Evolutionary conservation across 202 grass and related monocot genomes (phyloP).

Genomic region (Saccharum hybrid): DNA sequence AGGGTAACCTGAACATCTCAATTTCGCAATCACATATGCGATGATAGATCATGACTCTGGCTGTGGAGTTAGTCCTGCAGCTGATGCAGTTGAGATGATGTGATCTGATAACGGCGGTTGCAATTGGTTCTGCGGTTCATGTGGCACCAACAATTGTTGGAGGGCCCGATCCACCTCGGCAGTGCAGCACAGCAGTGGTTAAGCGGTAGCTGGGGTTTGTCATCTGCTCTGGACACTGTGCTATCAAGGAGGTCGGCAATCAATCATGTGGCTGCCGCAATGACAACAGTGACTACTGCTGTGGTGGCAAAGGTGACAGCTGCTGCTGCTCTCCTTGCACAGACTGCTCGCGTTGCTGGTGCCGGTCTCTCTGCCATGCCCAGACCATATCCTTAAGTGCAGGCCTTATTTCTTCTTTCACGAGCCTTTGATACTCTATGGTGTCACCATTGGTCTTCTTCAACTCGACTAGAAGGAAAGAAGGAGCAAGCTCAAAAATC

Average conservation of each 20-base stretch:
- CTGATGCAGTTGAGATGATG: background rate
- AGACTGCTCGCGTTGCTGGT: slow-evolving; percentile 31
- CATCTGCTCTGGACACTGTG: slow-evolving; percentile 12
- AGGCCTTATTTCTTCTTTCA: slow-evolving; percentile 75
- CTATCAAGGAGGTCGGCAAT: background rate
- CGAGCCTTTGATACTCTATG: slow-evolving; percentile 63
- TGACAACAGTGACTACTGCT: slow-evolving; percentile 7
- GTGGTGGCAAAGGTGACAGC: slow-evolving; percentile 19
- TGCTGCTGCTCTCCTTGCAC: slow-evolving; percentile 27
- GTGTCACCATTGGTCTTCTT: slow-evolving; percentile 84
- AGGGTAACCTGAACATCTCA: slow-evolving; percentile 25
- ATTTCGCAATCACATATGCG: slow-evolving; percentile 1
- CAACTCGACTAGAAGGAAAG: slow-evolving; percentile 69
- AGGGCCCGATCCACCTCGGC: background rate
- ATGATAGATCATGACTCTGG: slow-evolving; percentile 6
- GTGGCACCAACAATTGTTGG: background rate
- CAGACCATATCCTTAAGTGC: slow-evolving; percentile 73
- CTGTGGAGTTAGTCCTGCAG: background rate
- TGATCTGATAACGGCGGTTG: background rate
- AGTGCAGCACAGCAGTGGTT: background rate
- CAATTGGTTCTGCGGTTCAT: background rate
- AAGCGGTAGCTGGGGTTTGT: background rate
- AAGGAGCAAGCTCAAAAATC: slow-evolving; percentile 78
- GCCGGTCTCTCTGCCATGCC: slow-evolving; percentile 63
- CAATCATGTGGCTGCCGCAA: background rate